Conservation (phyloP, 2,329 filamentous ascomycete genomes). For the Colletotrichum euphorbiae region DNA sequence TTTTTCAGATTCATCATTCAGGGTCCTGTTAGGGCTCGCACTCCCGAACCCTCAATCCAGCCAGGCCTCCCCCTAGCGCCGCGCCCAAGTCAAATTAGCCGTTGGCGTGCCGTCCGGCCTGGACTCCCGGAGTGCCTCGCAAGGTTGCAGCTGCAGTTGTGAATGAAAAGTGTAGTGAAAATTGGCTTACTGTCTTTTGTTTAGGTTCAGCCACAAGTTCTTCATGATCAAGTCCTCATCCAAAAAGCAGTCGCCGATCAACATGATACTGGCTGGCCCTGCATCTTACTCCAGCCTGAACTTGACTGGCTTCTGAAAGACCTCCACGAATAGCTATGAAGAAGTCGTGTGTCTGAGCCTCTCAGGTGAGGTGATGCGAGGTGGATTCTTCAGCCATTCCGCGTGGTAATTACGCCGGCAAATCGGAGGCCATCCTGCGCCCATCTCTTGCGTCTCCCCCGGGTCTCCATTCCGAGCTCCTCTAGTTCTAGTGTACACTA, state of each 20-base stretch:
- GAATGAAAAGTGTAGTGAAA: too few species aligned
- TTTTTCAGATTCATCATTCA: slow-evolving; percentile 28
- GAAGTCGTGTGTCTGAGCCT: background rate
- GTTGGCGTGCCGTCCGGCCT: background rate
- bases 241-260: too few species aligned
- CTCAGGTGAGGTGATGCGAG: too few species aligned
- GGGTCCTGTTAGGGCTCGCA: slow-evolving; percentile 36
- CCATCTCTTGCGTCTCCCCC: background rate
- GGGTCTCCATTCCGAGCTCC: background rate
- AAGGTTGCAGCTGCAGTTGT: too few species aligned
- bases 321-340: background rate
- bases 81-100: background rate
- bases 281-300: background rate
- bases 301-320: background rate
- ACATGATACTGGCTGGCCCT: background rate
- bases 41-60: slow-evolving; percentile 30
- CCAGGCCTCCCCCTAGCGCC: slow-evolving; percentile 27
- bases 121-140: background rate
- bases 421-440: slow-evolving; percentile 19
- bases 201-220: too few species aligned
- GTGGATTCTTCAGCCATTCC: slow-evolving; percentile 4
- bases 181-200: background rate
- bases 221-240: too few species aligned
- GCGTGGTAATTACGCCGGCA: slow-evolving; percentile 8
- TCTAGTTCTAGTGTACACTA: too few species aligned